Base-by-base conservation (phyloP, 2,329 filamentous ascomycete genomes). In the Clonostachys solani region DNA sequence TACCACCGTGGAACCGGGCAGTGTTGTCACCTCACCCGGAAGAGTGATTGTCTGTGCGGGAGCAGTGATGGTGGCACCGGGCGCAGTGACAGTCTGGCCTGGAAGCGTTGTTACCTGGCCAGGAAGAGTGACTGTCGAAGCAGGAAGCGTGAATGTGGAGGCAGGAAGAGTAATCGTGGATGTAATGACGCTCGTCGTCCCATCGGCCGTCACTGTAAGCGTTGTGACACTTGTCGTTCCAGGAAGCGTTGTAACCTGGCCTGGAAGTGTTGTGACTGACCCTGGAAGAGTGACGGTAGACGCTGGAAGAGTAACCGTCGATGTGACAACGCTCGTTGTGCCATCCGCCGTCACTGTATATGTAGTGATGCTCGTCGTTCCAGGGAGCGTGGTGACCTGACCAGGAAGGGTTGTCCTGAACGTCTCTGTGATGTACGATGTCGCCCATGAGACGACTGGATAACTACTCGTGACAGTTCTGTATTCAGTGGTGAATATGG, bases 1-100 rank as follows among this genome's bases (percentile, higher is more conserved):
- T 3, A 63, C 57, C 12, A 66, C 42, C 1, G 63, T 67, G 17
- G 55, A 53, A 5, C 54, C 59, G 18, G 60, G 59, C 2, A 59
- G 42, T 17, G 55, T 60, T 5, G 53, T 52, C 1, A 55, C 49
- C 37, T 50, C 43, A 6, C 52, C 51, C 10, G 58, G 56, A 1
- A 51, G 33, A 6, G 56, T 56, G 4, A 57, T 42, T 3, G 51
- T 51, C 19, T 47, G 29, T 2, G 42, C 49, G 3, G 52, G 52
- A 5, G 35, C 37, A 19, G 52, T 56, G 15, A 54, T 41, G 2
- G 52, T 56, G 12, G 48, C 46, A 3, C 42, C 47, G 18, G 55
- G 53, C 5, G 49, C 38, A 9, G 51, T 56, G 23, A 54, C 15
- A 46, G 43, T 45, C 48, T 53, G 41, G n/a, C 50, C 52, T 18